These are phyloP conservation scores for Paragyromitra xinjiangensis DNA, from an alignment of 495 filamentous ascomycete species.

Conservation along the genomic window DNA sequence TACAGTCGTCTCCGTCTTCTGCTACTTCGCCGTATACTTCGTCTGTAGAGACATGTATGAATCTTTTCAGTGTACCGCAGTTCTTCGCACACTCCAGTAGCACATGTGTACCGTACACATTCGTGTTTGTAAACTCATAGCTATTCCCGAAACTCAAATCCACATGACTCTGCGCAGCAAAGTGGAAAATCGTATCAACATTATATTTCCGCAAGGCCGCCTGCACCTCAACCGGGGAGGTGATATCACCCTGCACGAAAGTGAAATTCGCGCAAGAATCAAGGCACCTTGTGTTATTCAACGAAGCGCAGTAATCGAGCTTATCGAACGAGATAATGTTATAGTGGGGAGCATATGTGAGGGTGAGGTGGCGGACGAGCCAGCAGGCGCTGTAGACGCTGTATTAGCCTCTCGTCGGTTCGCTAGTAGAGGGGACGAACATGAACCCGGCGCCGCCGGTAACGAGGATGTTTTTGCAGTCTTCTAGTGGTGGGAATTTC, in stretches of 20 bases:
- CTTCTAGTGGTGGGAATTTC: slow-evolving; percentile 68
- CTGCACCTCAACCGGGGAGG: slow-evolving; percentile 68
- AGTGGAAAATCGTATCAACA: slow-evolving; percentile 79
- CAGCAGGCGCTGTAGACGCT: slow-evolving; percentile 67
- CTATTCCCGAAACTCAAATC: slow-evolving; percentile 77
- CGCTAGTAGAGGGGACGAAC: slow-evolving; percentile 59
- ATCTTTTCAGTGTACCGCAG: slow-evolving; percentile 67
- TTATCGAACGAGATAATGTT: slow-evolving; percentile 80
- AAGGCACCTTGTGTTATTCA: slow-evolving; percentile 73
- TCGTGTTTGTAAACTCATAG: slow-evolving; percentile 73
- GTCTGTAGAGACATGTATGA: slow-evolving; percentile 78
- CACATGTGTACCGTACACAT: slow-evolving; percentile 77
- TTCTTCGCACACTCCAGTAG: slow-evolving; percentile 73
- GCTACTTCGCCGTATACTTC: slow-evolving; percentile 80
- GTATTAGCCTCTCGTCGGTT: slow-evolving; percentile 8
- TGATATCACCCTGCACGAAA: slow-evolving; percentile 78
- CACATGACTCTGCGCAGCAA: slow-evolving; percentile 79
- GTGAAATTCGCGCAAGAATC: slow-evolving; percentile 71
- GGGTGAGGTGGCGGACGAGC: slow-evolving; percentile 74
- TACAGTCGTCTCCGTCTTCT: slow-evolving; percentile 69
- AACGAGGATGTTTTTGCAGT: slow-evolving; percentile 76
- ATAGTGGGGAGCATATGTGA: slow-evolving; percentile 73
- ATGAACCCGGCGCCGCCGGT: slow-evolving; percentile 79
- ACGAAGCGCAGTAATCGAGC: slow-evolving; percentile 75
- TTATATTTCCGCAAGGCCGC: slow-evolving; percentile 68